Evolutionary conservation across 495 filamentous ascomycete species (phyloP).

Genomic region (Penicillium robsamsonii): DNA sequence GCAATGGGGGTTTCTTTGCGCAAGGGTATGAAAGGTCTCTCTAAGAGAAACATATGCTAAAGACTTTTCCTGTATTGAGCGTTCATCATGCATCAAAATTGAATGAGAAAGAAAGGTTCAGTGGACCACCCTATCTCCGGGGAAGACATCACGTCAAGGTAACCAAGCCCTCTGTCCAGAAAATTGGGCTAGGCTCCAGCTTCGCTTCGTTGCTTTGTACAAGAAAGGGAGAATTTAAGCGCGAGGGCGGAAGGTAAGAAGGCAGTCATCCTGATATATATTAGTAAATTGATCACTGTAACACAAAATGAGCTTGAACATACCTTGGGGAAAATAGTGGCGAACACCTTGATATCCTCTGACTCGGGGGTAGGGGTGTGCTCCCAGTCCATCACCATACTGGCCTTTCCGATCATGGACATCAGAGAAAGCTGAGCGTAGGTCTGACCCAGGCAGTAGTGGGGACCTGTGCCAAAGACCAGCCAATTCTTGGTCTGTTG

Average conservation of each 20-base stretch:
- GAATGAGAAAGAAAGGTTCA: conserved; percentile 19
- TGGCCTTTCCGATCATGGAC: conserved; percentile 92
- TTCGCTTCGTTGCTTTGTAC: conserved; percentile 21
- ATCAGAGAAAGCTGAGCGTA: conserved; percentile 91
- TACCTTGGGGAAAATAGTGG: conserved; percentile 96
- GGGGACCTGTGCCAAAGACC: conserved; percentile 93
- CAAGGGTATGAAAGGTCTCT: conserved; percentile 14
- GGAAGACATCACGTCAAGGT: conserved; percentile 24
- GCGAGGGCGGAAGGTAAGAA: conserved; percentile 45
- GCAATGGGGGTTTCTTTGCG: conserved; percentile 4
- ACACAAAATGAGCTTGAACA: conserved; percentile 28
- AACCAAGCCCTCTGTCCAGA: conserved; percentile 24
- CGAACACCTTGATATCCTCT: conserved; percentile 97
- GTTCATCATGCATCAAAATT: conserved; percentile 14
- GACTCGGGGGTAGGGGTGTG: conserved; percentile 76
- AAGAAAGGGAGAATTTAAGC: conserved; percentile 24
- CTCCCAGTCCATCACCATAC: conserved; percentile 84
- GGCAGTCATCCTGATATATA: conserved; percentile 40
- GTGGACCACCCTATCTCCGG: conserved; percentile 39
- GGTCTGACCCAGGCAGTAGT: conserved; percentile 94
- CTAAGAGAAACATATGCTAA: conserved; percentile 6
- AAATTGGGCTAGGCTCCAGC: conserved; percentile 23
- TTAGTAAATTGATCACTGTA: conserved; percentile 17
- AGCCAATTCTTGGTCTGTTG: conserved; percentile 94
- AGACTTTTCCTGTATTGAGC: conserved; percentile 11